Conservation (phyloP, 768 basidiomycete genomes). For the Naganishia onofrii region DNA sequence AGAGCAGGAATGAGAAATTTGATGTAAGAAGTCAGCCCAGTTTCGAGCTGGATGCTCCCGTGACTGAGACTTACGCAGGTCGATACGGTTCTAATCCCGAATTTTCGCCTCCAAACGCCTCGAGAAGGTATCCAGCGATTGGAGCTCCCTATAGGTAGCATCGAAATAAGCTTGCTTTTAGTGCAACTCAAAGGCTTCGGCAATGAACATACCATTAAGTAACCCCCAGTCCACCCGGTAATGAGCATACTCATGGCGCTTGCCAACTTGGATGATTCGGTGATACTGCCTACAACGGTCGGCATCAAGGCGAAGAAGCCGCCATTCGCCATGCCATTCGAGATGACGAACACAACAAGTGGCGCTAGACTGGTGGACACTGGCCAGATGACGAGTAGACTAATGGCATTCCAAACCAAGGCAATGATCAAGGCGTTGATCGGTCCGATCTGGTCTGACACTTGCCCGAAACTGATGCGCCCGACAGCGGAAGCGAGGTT, state of each 20-base stretch:
- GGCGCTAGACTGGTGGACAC: conserved; percentile 35
- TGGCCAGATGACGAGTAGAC: conserved; percentile 55
- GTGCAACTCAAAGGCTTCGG: background rate
- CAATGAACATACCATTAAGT: background rate
- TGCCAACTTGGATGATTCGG: conserved; percentile 26
- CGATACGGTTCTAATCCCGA: conserved; percentile 36
- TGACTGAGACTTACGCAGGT: conserved; percentile 35
- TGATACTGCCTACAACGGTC: conserved; percentile 33
- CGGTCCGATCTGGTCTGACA: conserved; percentile 55
- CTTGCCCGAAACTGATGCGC: conserved; percentile 52
- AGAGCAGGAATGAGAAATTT: background rate
- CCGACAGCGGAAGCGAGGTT: conserved; percentile 45
- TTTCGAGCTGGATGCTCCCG: background rate
- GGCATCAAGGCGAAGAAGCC: conserved; percentile 38
- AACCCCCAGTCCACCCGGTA: conserved; percentile 30
- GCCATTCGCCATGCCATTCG: conserved; percentile 35
- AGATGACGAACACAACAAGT: conserved; percentile 37
- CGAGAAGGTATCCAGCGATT: conserved; percentile 42
- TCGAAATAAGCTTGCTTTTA: background rate
- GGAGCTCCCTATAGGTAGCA: conserved; percentile 35
- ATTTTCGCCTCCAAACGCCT: conserved; percentile 40
- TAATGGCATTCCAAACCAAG: conserved; percentile 51
- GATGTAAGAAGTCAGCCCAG: background rate
- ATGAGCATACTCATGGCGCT: conserved; percentile 36
- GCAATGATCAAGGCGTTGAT: conserved; percentile 54